Evolutionary conservation across 495 filamentous ascomycete genomes (phyloP), one percentile per base, ranked within the genome.

Genomic region (Saxophila tyrrhenica): DNA sequence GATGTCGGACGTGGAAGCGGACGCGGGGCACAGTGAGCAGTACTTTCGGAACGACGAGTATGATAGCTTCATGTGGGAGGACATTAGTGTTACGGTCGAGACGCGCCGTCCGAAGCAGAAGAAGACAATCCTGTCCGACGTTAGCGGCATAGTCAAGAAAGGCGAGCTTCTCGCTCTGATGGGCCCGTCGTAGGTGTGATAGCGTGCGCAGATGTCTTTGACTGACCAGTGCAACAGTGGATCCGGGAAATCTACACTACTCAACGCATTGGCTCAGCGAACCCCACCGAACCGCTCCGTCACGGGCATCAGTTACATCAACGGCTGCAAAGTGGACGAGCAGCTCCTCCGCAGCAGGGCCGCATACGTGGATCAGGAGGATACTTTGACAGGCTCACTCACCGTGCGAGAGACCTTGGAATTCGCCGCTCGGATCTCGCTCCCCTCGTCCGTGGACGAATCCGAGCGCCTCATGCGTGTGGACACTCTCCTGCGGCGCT

Each of bases 341-440:
- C 50, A 65, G 19, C 57, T 59, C 21, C 73, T 81, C 58, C 69
- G 73, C 15, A 68, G 73, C 21, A 70, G 86, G 48, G 78, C 72
- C 45, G 77, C 80, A 19, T 89, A 86, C 62, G 87, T 94, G 11
- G 87, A 94, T 74, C 87, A 91, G 68, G 85, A 90, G 51, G 87
- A 94, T 72, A 78, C 84, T 2, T 70, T 94, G 3, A 83, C 89
- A 42, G 87, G 87, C 16, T 81, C 82, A 0, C 71, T 91, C 55
- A 90, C 86, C 0, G 84, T 89, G 11, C 72, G 72, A 17, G 87
- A 94, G 69, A 90, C 87, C 0, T 66, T 94, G 51, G 66, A 80
- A 54, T 90, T 91, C 65, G 80, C 85, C 5, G 73, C 74, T 7
- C 60, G 70, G 16, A 69, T 84, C 0, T 77, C 80, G 0, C 62